Evolutionary conservation across 148 eudicot species (phyloP).

Genomic region (Rhododendron kiyosumense): DNA sequence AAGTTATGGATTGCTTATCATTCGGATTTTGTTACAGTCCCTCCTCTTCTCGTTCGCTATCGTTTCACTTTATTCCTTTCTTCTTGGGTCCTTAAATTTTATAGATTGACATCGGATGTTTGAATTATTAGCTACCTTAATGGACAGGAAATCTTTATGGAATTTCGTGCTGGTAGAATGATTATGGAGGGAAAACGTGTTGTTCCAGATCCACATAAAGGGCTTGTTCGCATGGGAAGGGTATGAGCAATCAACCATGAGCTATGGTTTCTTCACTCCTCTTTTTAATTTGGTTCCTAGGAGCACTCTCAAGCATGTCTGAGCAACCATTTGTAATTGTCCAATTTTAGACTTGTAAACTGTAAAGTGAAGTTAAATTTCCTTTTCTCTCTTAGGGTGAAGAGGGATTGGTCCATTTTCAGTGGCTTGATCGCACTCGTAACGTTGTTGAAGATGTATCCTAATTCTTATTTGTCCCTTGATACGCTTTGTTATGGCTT

Average conservation of each 20-base stretch:
- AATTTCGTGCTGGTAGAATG: slow-evolving; percentile 99
- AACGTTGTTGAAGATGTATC: slow-evolving; percentile 91
- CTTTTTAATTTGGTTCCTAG: background rate
- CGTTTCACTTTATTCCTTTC: background rate
- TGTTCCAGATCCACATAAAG: slow-evolving; percentile 87
- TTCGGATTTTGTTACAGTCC: background rate
- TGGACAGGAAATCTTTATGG: slow-evolving; percentile 59
- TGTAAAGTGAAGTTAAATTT: background rate
- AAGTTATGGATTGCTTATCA: background rate
- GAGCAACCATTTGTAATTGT: background rate
- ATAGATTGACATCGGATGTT: background rate
- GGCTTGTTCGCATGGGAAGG: slow-evolving; percentile 78
- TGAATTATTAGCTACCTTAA: background rate
- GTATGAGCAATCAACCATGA: slow-evolving; percentile 29
- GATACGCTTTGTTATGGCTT: background rate
- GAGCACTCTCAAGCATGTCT: background rate
- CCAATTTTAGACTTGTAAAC: background rate
- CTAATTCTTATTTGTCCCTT: slow-evolving; percentile 18
- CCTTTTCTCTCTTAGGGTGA: slow-evolving; percentile 57
- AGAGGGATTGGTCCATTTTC: slow-evolving; percentile 85
- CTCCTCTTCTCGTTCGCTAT: background rate
- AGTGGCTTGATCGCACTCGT: slow-evolving; percentile 80
- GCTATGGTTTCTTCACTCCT: background rate
- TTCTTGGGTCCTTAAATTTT: background rate
- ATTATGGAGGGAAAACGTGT: slow-evolving; percentile 73